Base-by-base conservation (phyloP, 345 rosid species). In the Sisymbrium irio region DNA sequence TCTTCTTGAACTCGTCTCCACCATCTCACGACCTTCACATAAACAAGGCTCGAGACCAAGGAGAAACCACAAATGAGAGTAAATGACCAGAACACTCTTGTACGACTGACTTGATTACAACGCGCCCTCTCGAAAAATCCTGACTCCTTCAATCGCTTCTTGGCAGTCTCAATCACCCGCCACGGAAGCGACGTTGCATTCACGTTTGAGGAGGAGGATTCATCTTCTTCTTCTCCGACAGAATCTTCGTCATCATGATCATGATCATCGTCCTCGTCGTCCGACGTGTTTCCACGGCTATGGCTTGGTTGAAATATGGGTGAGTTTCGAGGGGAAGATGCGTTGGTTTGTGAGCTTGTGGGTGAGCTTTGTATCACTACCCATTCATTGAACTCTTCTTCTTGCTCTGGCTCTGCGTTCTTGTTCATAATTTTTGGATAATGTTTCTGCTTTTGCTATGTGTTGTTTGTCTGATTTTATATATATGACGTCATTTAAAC, bases 301-400 rank as follows among this genome's bases (percentile, higher is more conserved):
- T 63, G 76, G 72, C 56, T 64, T 57, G 55, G 47, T 37, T 64
- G 72, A 63, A 41, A 37, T 55, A 37, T 19, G 2, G 50, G 62
- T 20, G 76, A 77, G 62, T 11, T 15, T 39, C 8, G 72, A 77
- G 32, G 72, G 68, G 63, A 65, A 65, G 49, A 47, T 57, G 42
- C 11, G 72, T 22, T 67, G 42, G 1, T 12, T 57, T 17, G 5
- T 56, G 41, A 1, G 17, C 30, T 28, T 39, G 6, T 77, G 15
- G 76, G 61, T 10, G 80, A 69, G 22, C 59, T 37, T 77, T 46
- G 67, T 65, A 77, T 61, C 15, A 66, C 60, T 44, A 61, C 78
- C 81, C 81, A 78, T 60, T 73, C 81, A 54, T 70, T 73, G 27
- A 36, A 36, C 22, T 73, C 73, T 39, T 73, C 81, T 66, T 42